Evolutionary conservation across 768 basidiomycete species (phyloP), one percentile per base, ranked within the genome.

Genomic region (Exsudoporus frostii): DNA sequence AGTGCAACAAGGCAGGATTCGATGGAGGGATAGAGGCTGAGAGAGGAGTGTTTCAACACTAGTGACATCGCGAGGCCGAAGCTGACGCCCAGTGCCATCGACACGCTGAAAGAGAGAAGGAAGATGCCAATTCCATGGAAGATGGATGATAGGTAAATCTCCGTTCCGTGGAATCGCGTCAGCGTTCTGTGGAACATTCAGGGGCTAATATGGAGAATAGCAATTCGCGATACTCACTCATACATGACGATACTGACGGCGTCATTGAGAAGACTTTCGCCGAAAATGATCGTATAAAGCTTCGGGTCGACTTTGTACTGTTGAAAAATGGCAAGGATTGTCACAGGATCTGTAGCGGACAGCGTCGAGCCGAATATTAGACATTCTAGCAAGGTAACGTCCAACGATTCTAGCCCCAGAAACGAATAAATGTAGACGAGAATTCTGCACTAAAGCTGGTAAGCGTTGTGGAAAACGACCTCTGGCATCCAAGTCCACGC

Each of bases 221-320:
- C 37, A 27, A 46, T 24, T 11, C 15, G 19, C 7, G 29, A 3
- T 55, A 88, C 94, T 78, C 69, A 98, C 94, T 99, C 97, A 72
- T 98, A 98, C 90, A 99, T 94, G 71, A 98, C 95, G 76, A 98
- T 98, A 80, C 92, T 93, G 65, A 98, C 97, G 19, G 97, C 97
- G 77, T 99, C 97, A 73, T 99, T 99, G 54, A 99, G 74, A 53
- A 99, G 79, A 71, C 87, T 90, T 71, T 98, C 97, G 25, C 97
- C 97, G 65, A 98, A 99, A 59, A 99, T 99, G 71, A 98, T 82
- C 41, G 86, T 89, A 74, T 98, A 98, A 9, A 99, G 79, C 68
- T 98, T 98, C 1, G 97, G 95, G 71, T 99, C 97, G 62, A 98
- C 95, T 68, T 98, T 97, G 76, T 96, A 90, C 62, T 97, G 92